phyloP scores from a whole-genome alignment of 2,329 filamentous ascomycete genomes.

The Thelonectria rubi region DNA sequence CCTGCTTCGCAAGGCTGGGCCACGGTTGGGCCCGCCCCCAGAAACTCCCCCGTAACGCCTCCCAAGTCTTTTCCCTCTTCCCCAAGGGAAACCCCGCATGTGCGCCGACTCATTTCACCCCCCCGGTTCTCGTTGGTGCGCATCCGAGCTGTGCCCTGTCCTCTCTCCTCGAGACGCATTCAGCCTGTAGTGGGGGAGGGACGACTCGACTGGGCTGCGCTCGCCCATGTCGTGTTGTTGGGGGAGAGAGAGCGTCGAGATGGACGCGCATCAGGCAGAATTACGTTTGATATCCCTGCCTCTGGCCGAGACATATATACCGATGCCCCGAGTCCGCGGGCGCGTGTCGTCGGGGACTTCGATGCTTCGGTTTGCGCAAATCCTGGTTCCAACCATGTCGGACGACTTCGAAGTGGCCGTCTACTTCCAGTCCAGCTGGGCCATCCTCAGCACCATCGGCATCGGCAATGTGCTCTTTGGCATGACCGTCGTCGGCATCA shows the following conservation, averaged over 20 bases:
- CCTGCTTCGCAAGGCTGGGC: neutral
- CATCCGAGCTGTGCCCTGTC: slow-evolving; percentile 7
- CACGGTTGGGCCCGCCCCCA: slow-evolving; percentile 10
- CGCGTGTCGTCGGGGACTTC: neutral
- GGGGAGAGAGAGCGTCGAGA: neutral
- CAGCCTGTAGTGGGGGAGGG: neutral
- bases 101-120: slow-evolving; percentile 14
- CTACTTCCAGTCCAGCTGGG: slow-evolving; percentile 54
- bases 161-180: neutral
- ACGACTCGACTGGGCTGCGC: neutral
- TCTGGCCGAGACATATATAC: slow-evolving; percentile 12
- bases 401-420: slow-evolving; percentile 24
- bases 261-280: slow-evolving; percentile 6
- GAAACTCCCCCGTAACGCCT: neutral
- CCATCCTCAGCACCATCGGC: slow-evolving; percentile 54
- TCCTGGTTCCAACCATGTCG: slow-evolving; percentile 14
- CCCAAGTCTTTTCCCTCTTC: neutral
- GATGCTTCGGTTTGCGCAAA: slow-evolving; percentile 4
- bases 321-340: neutral
- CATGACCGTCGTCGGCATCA: slow-evolving; percentile 49
- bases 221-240: slow-evolving; percentile 1
- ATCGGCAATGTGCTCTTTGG: slow-evolving; percentile 50
- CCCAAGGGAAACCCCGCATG: slow-evolving; percentile 20
- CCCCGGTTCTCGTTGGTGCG: slow-evolving; percentile 23
- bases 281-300: neutral